These are phyloP conservation scores for Suillus sp. DNA, from an alignment of 768 basidiomycete species.

Conservation along the genomic window DNA sequence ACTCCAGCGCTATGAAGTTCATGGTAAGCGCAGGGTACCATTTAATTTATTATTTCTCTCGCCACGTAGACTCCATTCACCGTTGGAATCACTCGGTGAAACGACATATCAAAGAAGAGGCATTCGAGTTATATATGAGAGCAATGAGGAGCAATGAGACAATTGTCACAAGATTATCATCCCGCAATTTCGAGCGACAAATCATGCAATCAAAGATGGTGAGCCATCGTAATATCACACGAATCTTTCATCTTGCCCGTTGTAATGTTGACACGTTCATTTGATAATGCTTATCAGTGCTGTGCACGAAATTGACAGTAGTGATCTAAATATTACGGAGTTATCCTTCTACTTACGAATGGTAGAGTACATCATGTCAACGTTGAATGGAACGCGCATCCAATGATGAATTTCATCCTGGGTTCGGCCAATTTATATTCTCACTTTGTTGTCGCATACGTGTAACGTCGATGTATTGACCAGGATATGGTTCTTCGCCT, in stretches of 20 bases:
- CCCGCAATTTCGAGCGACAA: neutral
- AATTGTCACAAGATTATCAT: neutral
- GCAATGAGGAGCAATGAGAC: neutral
- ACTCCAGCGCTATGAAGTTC: neutral
- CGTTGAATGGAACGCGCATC: neutral
- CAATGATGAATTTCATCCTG: conserved; percentile 41
- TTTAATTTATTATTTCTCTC: neutral
- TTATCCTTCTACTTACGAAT: neutral
- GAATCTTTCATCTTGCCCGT: neutral
- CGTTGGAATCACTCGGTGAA: too few species aligned
- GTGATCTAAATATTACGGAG: neutral
- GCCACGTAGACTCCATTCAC: neutral
- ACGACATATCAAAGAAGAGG: neutral
- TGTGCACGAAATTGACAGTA: conserved; percentile 11
- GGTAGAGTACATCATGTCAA: conserved; percentile 1
- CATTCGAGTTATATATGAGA: neutral
- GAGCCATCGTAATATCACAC: neutral
- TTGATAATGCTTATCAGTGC: conserved; percentile 10
- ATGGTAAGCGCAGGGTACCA: neutral
- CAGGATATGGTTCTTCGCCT: conserved; percentile 74
- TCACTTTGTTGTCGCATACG: conserved; percentile 57
- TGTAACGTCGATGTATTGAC: conserved; percentile 76
- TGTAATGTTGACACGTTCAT: conserved; percentile 3
- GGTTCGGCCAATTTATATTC: conserved; percentile 72
- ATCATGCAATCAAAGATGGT: neutral